Conservation (phyloP, 306 rosid genomes). For the Gillenia trifoliata region DNA sequence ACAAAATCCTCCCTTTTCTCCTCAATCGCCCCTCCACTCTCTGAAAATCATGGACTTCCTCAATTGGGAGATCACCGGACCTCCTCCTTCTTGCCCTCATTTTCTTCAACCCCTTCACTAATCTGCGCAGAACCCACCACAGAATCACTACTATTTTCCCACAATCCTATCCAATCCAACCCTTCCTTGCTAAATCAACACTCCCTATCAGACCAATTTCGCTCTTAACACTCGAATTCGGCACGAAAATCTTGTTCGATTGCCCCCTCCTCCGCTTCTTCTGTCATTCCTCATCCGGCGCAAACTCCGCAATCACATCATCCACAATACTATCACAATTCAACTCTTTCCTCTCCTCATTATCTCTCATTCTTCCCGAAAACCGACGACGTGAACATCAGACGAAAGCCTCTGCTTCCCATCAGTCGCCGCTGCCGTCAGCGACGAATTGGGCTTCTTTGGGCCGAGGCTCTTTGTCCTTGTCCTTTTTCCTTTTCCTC, state of each 20-base stretch:
- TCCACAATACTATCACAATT: constrained; percentile 65
- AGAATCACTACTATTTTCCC: constrained; percentile 18
- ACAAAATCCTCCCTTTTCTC: constrained; percentile 30
- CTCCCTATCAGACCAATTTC: constrained; percentile 18
- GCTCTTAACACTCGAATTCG: constrained; percentile 12
- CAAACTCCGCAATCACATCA: constrained; percentile 79
- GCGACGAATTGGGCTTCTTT: constrained; percentile 58
- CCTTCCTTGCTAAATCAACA: constrained; percentile 17
- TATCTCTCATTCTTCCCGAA: constrained; percentile 59
- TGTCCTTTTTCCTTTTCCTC: constrained; percentile 43
- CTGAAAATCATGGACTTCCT: constrained; percentile 15
- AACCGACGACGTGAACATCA: constrained; percentile 73
- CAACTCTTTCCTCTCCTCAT: constrained; percentile 40
- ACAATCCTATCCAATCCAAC: constrained; percentile 6
- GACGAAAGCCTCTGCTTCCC: constrained; percentile 74
- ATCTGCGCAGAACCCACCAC: constrained; percentile 26
- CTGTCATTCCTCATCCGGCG: constrained; percentile 80
- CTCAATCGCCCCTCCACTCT: constrained; percentile 23
- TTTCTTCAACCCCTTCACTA: constrained; percentile 14
- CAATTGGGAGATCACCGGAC: constrained; percentile 5
- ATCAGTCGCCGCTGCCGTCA: constrained; percentile 89
- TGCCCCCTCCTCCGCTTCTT: constrained; percentile 53
- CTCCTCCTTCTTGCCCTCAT: constrained; percentile 14
- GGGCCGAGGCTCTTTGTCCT: constrained; percentile 31
- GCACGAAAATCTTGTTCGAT: constrained; percentile 8